These are phyloP conservation scores for Hsuehochloa calcarea DNA, from an alignment of 176 grass and related monocot genomes.

Conservation along the genomic window DNA sequence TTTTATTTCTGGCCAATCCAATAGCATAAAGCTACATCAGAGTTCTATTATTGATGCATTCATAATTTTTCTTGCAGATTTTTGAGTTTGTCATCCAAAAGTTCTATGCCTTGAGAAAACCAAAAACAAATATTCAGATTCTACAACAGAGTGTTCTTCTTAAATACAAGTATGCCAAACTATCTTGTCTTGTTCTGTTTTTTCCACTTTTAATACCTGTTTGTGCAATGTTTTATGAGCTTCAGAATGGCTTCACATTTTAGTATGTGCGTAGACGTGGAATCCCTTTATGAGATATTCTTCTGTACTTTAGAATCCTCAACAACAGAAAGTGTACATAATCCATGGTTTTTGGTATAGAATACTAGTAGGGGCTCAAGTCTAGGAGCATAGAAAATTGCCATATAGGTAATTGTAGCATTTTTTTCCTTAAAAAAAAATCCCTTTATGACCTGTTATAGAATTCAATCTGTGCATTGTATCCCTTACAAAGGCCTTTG, in stretches of 20 bases:
- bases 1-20: background rate
- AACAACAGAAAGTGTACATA: background rate
- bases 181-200: slow-evolving; percentile 12
- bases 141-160: slow-evolving; percentile 91
- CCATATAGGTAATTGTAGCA: background rate
- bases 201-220: slow-evolving; percentile 8
- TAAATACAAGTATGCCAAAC: slow-evolving; percentile 88
- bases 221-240: background rate
- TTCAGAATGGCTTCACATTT: background rate
- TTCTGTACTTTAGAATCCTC: slow-evolving; percentile 14
- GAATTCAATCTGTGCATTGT: background rate
- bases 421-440: background rate
- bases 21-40: slow-evolving; percentile 8
- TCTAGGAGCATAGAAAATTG: background rate
- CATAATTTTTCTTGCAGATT: slow-evolving; percentile 62
- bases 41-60: slow-evolving; percentile 25
- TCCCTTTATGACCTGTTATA: background rate
- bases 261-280: background rate
- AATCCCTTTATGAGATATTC: background rate
- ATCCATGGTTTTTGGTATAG: background rate
- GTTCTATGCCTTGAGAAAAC: slow-evolving; percentile 97
- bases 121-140: slow-evolving; percentile 99
- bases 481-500: background rate
- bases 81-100: slow-evolving; percentile 96
- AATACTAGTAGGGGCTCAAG: background rate